These are phyloP conservation scores for Neonothopanus nambi DNA, from an alignment of 1,284 basidiomycete genomes.

Conservation along the genomic window DNA sequence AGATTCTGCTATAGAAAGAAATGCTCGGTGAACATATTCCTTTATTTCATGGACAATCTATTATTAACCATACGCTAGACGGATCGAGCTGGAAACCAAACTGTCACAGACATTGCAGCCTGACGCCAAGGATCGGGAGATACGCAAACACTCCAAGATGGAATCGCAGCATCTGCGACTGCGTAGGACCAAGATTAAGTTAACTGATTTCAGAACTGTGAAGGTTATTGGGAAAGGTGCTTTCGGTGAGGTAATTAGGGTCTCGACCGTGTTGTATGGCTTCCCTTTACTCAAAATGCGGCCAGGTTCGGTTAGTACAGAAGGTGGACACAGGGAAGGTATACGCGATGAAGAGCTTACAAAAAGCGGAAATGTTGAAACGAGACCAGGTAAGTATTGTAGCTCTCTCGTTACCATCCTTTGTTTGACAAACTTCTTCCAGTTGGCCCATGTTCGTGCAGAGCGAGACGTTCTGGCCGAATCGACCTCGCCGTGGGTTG, in stretches of 20 bases:
- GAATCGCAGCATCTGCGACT: conserved; percentile 92
- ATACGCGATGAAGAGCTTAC: conserved; percentile 98
- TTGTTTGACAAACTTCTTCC: conserved; percentile 3
- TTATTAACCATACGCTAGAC: conserved; percentile 46
- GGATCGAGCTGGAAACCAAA: conserved; percentile 91
- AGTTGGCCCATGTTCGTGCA: conserved; percentile 98
- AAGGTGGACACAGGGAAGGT: conserved; percentile 98
- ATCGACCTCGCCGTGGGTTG: conserved; percentile 97
- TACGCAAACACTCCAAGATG: conserved; percentile 86
- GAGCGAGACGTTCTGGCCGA: conserved; percentile 98
- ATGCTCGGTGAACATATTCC: conserved; percentile 46
- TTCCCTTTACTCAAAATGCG: conserved; percentile 3
- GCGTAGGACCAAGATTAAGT: conserved; percentile 88
- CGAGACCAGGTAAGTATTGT: conserved; percentile 79
- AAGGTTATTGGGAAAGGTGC: conserved; percentile 99
- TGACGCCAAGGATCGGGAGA: conserved; percentile 88
- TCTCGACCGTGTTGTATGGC: conserved; percentile 17
- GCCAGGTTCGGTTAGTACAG: conserved; percentile 89
- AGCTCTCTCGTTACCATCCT: conserved; percentile 1
- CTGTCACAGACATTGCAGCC: conserved; percentile 75
- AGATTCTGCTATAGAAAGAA: conserved; percentile 49
- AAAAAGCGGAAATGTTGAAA: conserved; percentile 99
- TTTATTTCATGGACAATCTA: conserved; percentile 12
- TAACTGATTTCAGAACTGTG: conserved; percentile 94
- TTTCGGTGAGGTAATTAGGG: conserved; percentile 80